These are phyloP conservation scores for Obelidium mucronatum DNA, from an alignment of 192 early-diverging fungal species.

Conservation along the genomic window DNA sequence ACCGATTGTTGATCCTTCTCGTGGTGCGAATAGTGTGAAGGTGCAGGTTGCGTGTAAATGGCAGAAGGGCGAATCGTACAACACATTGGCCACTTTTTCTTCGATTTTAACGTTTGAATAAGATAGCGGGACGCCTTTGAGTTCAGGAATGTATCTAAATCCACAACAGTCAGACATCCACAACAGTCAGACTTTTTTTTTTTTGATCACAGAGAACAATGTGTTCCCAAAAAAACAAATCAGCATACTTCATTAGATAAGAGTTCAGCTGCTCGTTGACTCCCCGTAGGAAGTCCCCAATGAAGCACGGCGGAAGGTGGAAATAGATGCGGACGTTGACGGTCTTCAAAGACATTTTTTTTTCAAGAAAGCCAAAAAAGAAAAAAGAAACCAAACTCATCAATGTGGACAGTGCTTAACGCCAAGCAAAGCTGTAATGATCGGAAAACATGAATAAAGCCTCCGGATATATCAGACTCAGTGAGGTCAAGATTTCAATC, in stretches of 20 bases:
- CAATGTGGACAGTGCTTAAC: no score
- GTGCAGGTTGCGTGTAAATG: slow-evolving; percentile 77
- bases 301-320: slow-evolving; percentile 72
- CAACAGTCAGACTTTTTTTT: no score
- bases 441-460: no score
- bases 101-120: slow-evolving; percentile 75
- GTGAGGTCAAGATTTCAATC: no score
- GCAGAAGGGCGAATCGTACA: slow-evolving; percentile 83
- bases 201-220: neutral
- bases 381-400: no score
- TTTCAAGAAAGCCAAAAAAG: no score
- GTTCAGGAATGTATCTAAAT: slow-evolving; percentile 82
- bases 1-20: slow-evolving; percentile 67
- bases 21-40: slow-evolving; percentile 82
- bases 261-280: slow-evolving; percentile 69
- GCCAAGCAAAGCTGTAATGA: no score
- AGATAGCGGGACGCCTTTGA: slow-evolving; percentile 85
- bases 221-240: neutral
- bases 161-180: no score
- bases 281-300: slow-evolving; percentile 61
- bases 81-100: slow-evolving; percentile 65
- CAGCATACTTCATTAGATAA: slow-evolving; percentile 70
- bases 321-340: slow-evolving; percentile 56
- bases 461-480: no score
- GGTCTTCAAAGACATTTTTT: slow-evolving; percentile 22